Conservation (phyloP, 768 basidiomycete species). For the Hirschioporus abietinus region DNA sequence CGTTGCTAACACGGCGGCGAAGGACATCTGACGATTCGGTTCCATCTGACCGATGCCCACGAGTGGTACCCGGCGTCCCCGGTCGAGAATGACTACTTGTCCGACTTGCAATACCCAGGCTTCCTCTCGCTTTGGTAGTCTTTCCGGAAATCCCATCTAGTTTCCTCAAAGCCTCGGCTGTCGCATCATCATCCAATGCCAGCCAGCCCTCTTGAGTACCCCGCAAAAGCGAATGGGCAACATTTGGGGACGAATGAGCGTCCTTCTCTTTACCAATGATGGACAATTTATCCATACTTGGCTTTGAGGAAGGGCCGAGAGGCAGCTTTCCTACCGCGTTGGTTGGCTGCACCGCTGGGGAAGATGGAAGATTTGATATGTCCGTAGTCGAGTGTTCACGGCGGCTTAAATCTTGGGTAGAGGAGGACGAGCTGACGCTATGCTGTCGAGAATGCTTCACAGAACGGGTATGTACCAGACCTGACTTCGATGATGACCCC, state of each 20-base stretch:
- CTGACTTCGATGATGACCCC: background rate
- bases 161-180: slow-evolving; percentile 87
- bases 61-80: slow-evolving; percentile 55
- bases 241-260: slow-evolving; percentile 47
- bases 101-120: slow-evolving; percentile 65
- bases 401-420: slow-evolving; percentile 48
- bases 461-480: slow-evolving; percentile 12
- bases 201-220: slow-evolving; percentile 91
- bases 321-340: slow-evolving; percentile 59
- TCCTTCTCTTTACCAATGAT: slow-evolving; percentile 8
- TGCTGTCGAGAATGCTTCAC: slow-evolving; percentile 59
- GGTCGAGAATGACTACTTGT: slow-evolving; percentile 64
- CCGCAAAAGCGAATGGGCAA: slow-evolving; percentile 79
- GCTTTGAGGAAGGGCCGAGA: slow-evolving; percentile 14
- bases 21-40: background rate
- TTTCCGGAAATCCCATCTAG: slow-evolving; percentile 84
- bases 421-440: slow-evolving; percentile 64
- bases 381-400: slow-evolving; percentile 62
- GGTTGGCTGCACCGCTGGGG: slow-evolving; percentile 86
- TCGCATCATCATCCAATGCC: slow-evolving; percentile 80
- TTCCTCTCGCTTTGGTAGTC: slow-evolving; percentile 70
- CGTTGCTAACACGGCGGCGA: background rate
- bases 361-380: slow-evolving; percentile 87
- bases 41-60: background rate
- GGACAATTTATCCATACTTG: background rate